These are phyloP conservation scores for Apophysomyces trapeziformis DNA, from an alignment of 371 early-diverging fungal species.

Conservation along the genomic window DNA sequence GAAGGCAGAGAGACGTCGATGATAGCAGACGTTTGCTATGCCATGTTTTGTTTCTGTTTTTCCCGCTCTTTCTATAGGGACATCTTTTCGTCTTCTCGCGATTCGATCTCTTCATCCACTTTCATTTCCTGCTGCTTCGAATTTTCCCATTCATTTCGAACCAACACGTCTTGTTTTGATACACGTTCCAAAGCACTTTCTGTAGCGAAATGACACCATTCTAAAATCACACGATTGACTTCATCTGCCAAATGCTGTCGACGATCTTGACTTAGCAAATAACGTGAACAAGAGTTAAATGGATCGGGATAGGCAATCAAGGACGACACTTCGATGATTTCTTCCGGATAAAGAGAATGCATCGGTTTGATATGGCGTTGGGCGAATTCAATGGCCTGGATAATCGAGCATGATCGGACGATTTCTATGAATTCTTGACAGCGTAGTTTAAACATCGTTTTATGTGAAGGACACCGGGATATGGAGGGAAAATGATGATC, in stretches of 20 bases:
- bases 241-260: conserved; percentile 36
- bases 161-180: not conserved
- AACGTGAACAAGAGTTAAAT: conserved; percentile 30
- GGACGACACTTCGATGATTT: conserved; percentile 38
- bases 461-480: conserved; percentile 13
- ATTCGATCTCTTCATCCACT: not conserved
- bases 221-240: conserved; percentile 31
- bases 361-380: conserved; percentile 37
- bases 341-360: conserved; percentile 26
- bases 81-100: not conserved
- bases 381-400: conserved; percentile 40
- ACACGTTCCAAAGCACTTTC: not conserved
- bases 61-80: no score
- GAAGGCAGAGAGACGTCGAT: not conserved
- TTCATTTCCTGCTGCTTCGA: not conserved
- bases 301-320: conserved; percentile 48
- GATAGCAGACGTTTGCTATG: not conserved
- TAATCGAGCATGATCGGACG: conserved; percentile 24
- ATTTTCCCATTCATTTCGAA: not conserved
- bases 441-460: conserved; percentile 33
- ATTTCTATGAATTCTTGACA: conserved; percentile 50
- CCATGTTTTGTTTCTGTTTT: no score
- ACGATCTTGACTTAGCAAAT: conserved; percentile 41
- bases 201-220: not conserved
- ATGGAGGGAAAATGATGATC: conserved; percentile 33